Base-by-base conservation (phyloP, 208 protist genomes). In the Spongospora subterranea region DNA sequence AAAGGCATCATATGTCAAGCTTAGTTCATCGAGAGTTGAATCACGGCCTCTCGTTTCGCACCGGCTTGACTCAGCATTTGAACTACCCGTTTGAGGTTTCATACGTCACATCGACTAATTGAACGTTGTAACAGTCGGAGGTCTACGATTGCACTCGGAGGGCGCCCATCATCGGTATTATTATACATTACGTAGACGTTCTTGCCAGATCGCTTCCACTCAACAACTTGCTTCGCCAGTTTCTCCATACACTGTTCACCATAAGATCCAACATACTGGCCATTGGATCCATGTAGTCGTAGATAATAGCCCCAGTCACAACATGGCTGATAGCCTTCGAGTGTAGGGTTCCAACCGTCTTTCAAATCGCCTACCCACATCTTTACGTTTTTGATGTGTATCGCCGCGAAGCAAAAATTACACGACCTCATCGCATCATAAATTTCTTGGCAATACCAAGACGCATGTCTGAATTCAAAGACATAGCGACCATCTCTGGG, bases 111-210 rank as follows among this genome's bases (percentile, higher is more conserved):
- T n/a, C n/a, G n/a, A n/a, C n/a, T n/a, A n/a, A n/a, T n/a, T n/a
- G n/a, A n/a, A n/a, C n/a, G n/a, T n/a, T n/a, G n/a, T n/a, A n/a
- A n/a, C n/a, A n/a, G 54, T 17, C 54, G 54, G 20, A 65, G n/a
- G 35, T 82, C 71, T 35, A n/a, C 71, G n/a, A 82, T 43, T 6
- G 71, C 71, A n/a, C 71, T 82, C 13, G 71, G 71, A 35, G 71
- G 71, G 6, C 35, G n/a, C 35, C 71, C 71, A 82, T 82, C 71
- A n/a, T 82, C 71, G 6, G 71, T 82, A 43, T 82, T 82, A 43
- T 82, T 82, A 43, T n/a, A 82, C 71, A 82, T 82, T 6, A 82
- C 71, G n/a, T 82, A 82, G n/a, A 82, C 71, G 6, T 43, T 6
- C 35, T 82, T 6, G 17, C 71, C 71, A 17, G 17, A 20, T 35